A percentile compares a stretch with the other conserved stretches of the same genome.
phyloP scores from a whole-genome alignment of 441 rosid genomes.

The Melastoma candidum region DNA sequence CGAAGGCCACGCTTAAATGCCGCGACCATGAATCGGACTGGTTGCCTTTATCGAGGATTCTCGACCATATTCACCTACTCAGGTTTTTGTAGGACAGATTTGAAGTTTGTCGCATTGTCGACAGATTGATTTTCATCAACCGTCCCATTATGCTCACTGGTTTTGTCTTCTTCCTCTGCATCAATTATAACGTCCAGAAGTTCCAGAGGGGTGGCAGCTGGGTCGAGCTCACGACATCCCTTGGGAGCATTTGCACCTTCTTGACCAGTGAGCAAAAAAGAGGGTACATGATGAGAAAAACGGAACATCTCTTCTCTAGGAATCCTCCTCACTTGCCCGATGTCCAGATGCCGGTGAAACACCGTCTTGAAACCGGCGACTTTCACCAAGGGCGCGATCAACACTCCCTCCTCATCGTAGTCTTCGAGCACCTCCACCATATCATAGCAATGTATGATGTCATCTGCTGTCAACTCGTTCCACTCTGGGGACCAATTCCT shows the following conservation, averaged over 20 bases:
- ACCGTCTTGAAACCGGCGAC: constrained; percentile 64
- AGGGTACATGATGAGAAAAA: constrained; percentile 91
- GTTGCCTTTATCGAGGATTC: no score
- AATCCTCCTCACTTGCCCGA: constrained; percentile 35
- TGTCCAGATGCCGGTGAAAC: constrained; percentile 40
- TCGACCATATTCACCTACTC: no score
- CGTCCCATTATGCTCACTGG: constrained; percentile 16
- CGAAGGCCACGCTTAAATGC: no score
- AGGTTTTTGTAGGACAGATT: no score
- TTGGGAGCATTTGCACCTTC: constrained; percentile 59
- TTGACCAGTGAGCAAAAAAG: constrained; percentile 58
- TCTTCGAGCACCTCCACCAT: constrained; percentile 87
- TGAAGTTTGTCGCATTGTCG: no score
- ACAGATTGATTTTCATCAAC: constrained; percentile 17
- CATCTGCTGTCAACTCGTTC: constrained; percentile 54
- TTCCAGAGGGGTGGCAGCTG: constrained; percentile 82
- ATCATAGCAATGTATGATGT: constrained; percentile 67
- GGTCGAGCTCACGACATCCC: constrained; percentile 81
- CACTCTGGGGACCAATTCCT: constrained; percentile 87
- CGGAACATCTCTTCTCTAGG: constrained; percentile 76
- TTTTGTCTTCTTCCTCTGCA: constrained; percentile 11
- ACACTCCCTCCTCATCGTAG: constrained; percentile 43
- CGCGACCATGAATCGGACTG: no score
- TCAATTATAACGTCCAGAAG: constrained; percentile 31
- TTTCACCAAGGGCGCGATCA: constrained; percentile 53